Evolutionary conservation across 1,139 yeast genomes (phyloP), one percentile per base, ranked within the genome.

Genomic region (Geotrichum fermentans): DNA sequence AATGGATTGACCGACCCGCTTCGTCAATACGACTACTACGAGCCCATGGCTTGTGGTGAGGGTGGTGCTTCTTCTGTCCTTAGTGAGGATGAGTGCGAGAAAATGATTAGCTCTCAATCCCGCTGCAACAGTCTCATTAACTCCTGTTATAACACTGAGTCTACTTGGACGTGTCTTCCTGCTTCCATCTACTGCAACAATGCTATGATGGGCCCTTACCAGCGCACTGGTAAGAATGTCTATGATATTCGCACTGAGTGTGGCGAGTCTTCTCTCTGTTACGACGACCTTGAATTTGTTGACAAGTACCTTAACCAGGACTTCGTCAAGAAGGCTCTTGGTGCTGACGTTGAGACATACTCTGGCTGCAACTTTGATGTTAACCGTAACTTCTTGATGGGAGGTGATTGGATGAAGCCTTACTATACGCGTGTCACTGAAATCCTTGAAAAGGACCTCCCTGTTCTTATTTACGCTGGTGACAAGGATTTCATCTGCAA

Each of bases 401-500:
- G 77, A 17, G 87, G 86, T 37, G 94, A 84, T 64, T 79, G 74
- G 58, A 67, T 74, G 56, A 77, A 73, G 62, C 89, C 90, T 3
- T 82, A 78, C 75, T 85, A 81, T 55, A 76, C 74, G 38, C 75
- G 71, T 52, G 79, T 84, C 20, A 72, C 79, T 1, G 78, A 77
- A 53, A 67, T 83, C 47, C 70, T 83, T 50, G 82, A 83, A 47
- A 63, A 71, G 52, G 79, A 74, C 4, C 65, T 86, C 45, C 95
- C 95, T 11, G 87, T 85, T 11, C 74, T 87, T 62, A 75, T 86
- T 53, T 87, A 86, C 61, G 95, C 95, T 13, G 96, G 96, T 59
- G 95, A 87, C 67, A 85, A 85, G 68, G 96, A 87, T 67, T 86
- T 78, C 66, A 86, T 87, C 58, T 87, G 95, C 71, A 87, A 87